Base-by-base conservation (phyloP, 228 moss, liverwort and hornwort species). In the Sphagnum fallax region DNA sequence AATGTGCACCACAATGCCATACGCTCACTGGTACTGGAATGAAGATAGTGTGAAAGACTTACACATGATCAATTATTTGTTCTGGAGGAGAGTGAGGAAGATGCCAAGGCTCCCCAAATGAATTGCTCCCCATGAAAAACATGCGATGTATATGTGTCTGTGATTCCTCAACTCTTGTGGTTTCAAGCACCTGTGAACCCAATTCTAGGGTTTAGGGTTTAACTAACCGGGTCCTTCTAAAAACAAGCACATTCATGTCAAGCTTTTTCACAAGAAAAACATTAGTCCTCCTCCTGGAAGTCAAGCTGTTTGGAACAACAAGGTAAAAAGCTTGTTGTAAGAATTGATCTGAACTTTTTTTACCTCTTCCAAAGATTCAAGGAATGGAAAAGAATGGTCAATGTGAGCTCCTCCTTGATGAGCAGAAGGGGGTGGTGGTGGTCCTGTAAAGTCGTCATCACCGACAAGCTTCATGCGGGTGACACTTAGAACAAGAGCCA, bases 291-390 rank as follows among this genome's bases (percentile, higher is more conserved):
- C 32, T 32, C 32, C 32, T 32, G 32, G 32, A 32, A 32, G 32
- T 32, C 32, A 32, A 32, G 32, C 32, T 32, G 32, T 32, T 32
- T 32, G 32, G 32, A 32, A 32, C 32, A 32, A 32, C 32, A 32
- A 32, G 32, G 32, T 32, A 32, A 32, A 32, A 32, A 32, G 32
- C 32, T 32, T 32, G 32, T 32, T 32, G 32, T 32, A 32, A 32
- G 32, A 32, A 32, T 32, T 32, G 32, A 32, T 32, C 32, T 32
- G 32, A 32, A 2, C 32, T 32, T 32, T 32, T 32, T 32, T 32
- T 6, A 98, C 97, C 97, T 98, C 97, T 73, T 98, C 93, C 62
- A 98, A 74, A 52, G 97, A 98, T 68, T 98, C 97, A 82, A 98
- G 72, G 77, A 93, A 98, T 32, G 93, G 97, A 64, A 87, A 91